phyloP scores from a whole-genome alignment of 768 basidiomycete genomes.

The Lactarius sanguifluus region DNA sequence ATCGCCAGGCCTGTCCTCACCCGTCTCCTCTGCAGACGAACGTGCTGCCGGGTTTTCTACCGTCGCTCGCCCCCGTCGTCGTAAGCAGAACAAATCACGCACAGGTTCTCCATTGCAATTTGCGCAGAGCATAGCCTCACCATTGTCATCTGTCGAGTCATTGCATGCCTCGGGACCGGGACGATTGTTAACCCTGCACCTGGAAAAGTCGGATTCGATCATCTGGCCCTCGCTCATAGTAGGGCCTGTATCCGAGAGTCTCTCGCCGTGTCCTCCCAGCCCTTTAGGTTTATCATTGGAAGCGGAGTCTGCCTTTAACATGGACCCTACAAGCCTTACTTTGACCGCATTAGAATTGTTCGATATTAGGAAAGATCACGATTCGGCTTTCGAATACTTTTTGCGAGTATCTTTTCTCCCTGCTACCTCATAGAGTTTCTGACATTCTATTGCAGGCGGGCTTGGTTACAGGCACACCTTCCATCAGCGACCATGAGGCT shows the following conservation, averaged over 20 bases:
- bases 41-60: slow-evolving; percentile 29
- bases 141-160: slow-evolving; percentile 76
- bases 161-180: slow-evolving; percentile 55
- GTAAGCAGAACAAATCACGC: slow-evolving; percentile 45
- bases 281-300: slow-evolving; percentile 54
- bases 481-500: slow-evolving; percentile 78
- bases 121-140: slow-evolving; percentile 61
- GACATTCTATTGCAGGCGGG: slow-evolving; percentile 50
- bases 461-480: slow-evolving; percentile 76
- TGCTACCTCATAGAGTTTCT: neutral
- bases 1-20: slow-evolving; percentile 63
- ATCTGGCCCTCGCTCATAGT: slow-evolving; percentile 84
- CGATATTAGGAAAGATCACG: slow-evolving; percentile 72
- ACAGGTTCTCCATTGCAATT: slow-evolving; percentile 51
- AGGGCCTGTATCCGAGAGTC: slow-evolving; percentile 64
- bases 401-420: slow-evolving; percentile 48
- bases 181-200: slow-evolving; percentile 72
- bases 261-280: slow-evolving; percentile 53
- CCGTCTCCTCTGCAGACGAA: slow-evolving; percentile 55
- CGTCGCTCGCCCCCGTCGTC: slow-evolving; percentile 20
- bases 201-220: slow-evolving; percentile 75
- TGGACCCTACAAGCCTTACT: slow-evolving; percentile 82
- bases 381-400: slow-evolving; percentile 80
- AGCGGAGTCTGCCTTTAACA: slow-evolving; percentile 67
- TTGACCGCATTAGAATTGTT: slow-evolving; percentile 67